Evolutionary conservation across 805 yeast species (phyloP), one percentile per base, ranked within the genome.

Genomic region (Candida railenensis): DNA sequence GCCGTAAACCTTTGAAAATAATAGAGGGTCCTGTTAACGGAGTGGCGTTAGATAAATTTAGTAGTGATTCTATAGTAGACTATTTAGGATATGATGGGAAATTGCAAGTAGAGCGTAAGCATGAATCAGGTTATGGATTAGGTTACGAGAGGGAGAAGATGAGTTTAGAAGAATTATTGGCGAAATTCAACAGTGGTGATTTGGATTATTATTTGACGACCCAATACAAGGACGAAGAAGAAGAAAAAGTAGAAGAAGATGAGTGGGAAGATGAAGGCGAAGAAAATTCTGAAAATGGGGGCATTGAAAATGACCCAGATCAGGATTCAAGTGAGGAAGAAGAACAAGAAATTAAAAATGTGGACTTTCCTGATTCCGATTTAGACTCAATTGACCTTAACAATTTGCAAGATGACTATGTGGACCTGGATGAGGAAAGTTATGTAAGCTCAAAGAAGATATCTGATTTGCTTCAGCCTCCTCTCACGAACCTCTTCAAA

Each of bases 91-190:
- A 66, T 39, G 59, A 68, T 8, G 63, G 54, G 1, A 52, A 49
- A 2, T 56, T 85, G 33, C 80, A 82, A 52, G 81, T 85, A 15
- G 92, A 86, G 56, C 73, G 73, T 51, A 79, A 80, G 54, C 59
- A 62, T 12, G 62, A 71, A 37, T 82, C 82, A 41, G 91, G 91
- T 2, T 86, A 79, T 63, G 92, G 92, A 1, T 76, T 83, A 40
- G 89, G 89, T 1, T 69, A 70, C 18, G 67, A 69, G 46, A 66
- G 90, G 51, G 60, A 73, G 14, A 71, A 72, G 45, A 73, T 83
- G 80, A 60, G 66, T 2, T 70, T 85, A 48, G 56, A 56, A 0
- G 80, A 81, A 16, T 72, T 86, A 40, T 59, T 83, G 44, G 57
- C 62, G 0, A 67, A 63, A 48, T 53, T 83, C 22, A 46, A 58